phyloP scores from a whole-genome alignment of 306 rosid species.

The Vigna unguiculata region DNA sequence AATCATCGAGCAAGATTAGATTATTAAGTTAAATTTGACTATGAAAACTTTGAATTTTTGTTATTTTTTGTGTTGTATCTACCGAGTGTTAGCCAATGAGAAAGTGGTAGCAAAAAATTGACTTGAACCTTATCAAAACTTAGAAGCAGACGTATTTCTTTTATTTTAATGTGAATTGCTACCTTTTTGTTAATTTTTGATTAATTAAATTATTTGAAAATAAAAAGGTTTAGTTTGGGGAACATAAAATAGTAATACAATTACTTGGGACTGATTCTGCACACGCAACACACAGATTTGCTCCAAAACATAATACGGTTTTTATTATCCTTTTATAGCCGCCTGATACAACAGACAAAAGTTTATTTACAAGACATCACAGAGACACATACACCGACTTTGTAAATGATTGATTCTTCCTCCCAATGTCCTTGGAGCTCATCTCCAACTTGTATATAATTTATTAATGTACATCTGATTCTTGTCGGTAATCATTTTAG shows the following conservation, averaged over 20 bases:
- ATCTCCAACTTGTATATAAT: too few relatives aligned
- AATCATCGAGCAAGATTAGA: not conserved
- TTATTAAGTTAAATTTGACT: not conserved
- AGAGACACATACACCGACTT: too few relatives aligned
- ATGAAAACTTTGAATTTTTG: not conserved
- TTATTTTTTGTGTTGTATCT: too few relatives aligned
- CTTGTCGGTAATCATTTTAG: not conserved
- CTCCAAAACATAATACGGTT: not conserved
- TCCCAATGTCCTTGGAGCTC: too few relatives aligned
- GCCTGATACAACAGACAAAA: not conserved
- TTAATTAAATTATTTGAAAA: not conserved
- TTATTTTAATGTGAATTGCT: not conserved
- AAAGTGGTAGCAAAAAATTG: not conserved
- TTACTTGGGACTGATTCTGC: too few relatives aligned
- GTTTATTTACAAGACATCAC: not conserved
- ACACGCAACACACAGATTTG: not conserved
- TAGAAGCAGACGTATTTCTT: not conserved
- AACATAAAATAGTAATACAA: too few relatives aligned
- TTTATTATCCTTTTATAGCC: not conserved
- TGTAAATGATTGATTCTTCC: too few relatives aligned
- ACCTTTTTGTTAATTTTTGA: not conserved
- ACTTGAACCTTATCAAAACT: not conserved
- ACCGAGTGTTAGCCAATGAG: not conserved
- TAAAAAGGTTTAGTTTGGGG: too few relatives aligned
- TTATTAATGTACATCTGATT: not conserved